phyloP scores from a whole-genome alignment of 1,139 yeast genomes.

The Hemisphaericaspora lyxosophila region DNA sequence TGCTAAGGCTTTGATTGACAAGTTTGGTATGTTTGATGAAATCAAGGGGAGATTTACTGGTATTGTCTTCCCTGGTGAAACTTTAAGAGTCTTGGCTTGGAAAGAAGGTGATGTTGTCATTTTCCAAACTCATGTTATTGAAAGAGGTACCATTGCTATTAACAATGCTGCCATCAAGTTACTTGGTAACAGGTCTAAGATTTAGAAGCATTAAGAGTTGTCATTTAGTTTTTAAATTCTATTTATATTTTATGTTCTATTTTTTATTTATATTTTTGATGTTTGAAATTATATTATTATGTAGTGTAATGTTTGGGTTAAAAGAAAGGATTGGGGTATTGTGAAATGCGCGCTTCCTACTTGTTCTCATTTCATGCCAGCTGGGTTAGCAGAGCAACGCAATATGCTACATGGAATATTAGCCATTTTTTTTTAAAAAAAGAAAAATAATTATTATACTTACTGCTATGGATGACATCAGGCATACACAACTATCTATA shows the following conservation, averaged over 20 bases:
- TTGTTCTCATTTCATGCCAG: too few relatives aligned
- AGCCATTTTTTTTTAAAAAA: too few relatives aligned
- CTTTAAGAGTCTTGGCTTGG: slow-evolving; percentile 83
- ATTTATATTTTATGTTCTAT: slow-evolving; percentile 6
- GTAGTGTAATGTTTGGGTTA: too few relatives aligned
- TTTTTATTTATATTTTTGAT: slow-evolving; percentile 3
- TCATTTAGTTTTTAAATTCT: slow-evolving; percentile 1
- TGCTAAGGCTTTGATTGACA: slow-evolving; percentile 72
- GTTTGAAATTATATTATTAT: too few relatives aligned
- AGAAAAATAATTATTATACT: too few relatives aligned
- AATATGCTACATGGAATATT: too few relatives aligned
- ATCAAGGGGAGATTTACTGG: slow-evolving; percentile 90
- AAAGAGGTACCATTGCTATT: slow-evolving; percentile 76
- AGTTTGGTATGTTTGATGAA: slow-evolving; percentile 80
- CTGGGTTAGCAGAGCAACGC: too few relatives aligned
- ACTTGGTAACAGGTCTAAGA: slow-evolving; percentile 41
- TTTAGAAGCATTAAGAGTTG: slow-evolving; percentile 19
- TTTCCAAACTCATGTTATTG: slow-evolving; percentile 83
- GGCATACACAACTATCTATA: too few relatives aligned
- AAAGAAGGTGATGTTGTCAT: slow-evolving; percentile 64
- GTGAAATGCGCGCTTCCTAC: too few relatives aligned
- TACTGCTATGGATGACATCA: too few relatives aligned
- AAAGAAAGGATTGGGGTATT: too few relatives aligned
- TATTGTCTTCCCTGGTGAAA: slow-evolving; percentile 96
- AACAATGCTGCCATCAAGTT: slow-evolving; percentile 87